Evolutionary conservation across 306 rosid genomes (phyloP).

Genomic region (Casuarina glauca): DNA sequence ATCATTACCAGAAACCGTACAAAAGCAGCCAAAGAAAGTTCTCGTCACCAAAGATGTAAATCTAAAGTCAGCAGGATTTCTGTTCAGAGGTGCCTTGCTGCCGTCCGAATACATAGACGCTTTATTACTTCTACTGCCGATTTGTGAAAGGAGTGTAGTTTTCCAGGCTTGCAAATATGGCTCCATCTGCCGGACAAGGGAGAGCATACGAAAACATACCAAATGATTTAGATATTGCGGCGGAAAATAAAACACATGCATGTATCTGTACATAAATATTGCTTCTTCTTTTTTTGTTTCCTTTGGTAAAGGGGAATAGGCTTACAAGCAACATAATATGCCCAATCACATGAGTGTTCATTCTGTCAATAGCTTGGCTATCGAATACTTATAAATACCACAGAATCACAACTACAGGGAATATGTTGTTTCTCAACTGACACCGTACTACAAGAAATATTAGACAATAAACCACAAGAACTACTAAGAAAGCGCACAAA

Average conservation of each 20-base stretch:
- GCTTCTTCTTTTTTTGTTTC: background rate
- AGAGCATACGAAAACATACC: background rate
- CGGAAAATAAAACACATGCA: background rate
- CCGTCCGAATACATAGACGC: background rate
- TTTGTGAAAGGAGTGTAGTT: background rate
- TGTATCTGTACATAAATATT: background rate
- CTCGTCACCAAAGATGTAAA: background rate
- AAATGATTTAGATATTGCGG: background rate
- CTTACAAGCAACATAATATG: background rate
- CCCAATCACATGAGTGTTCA: background rate
- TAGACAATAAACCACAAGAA: background rate
- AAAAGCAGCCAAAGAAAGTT: background rate
- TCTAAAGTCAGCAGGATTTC: background rate
- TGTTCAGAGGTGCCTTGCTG: background rate
- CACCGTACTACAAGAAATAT: background rate
- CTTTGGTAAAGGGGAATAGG: background rate
- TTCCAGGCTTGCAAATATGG: conserved; percentile 12
- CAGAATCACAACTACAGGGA: background rate
- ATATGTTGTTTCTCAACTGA: background rate
- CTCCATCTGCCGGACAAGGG: conserved; percentile 26
- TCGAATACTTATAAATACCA: background rate
- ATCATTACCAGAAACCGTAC: background rate
- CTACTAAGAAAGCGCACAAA: background rate
- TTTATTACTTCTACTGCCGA: background rate
- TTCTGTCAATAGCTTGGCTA: background rate